Percentiles rank a stretch among this genome's conserved stretches.
Evolutionary conservation across 768 basidiomycete genomes (phyloP).

Genomic region (Boletus patriciae): DNA sequence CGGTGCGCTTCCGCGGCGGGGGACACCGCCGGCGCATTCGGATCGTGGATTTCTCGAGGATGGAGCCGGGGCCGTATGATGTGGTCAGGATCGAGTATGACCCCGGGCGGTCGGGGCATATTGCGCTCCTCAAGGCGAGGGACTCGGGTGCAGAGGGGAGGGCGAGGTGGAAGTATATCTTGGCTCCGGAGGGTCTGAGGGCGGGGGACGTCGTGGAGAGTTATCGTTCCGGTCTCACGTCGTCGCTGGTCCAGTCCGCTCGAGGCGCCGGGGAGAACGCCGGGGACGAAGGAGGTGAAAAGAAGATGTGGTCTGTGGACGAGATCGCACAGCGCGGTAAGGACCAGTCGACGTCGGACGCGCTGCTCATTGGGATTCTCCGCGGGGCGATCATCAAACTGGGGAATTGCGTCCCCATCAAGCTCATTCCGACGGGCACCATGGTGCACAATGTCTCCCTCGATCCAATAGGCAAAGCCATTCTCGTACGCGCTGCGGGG

Average conservation of each 20-base stretch:
- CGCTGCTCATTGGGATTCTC: conserved; percentile 80
- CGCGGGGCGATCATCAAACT: conserved; percentile 81
- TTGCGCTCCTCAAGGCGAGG: conserved; percentile 79
- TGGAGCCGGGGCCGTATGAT: conserved; percentile 78
- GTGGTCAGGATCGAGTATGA: conserved; percentile 97
- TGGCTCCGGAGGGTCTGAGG: conserved; percentile 86
- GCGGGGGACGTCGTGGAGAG: conserved; percentile 88
- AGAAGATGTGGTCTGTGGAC: conserved; percentile 18
- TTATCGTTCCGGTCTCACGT: conserved; percentile 79
- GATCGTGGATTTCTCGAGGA: conserved; percentile 79
- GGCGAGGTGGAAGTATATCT: conserved; percentile 83
- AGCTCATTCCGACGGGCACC: conserved; percentile 89
- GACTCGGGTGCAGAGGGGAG: conserved; percentile 50
- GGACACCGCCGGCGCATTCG: conserved; percentile 88
- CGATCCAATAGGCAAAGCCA: conserved; percentile 68
- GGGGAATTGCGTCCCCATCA: conserved; percentile 91
- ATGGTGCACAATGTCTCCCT: conserved; percentile 86
- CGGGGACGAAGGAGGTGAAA: not conserved
- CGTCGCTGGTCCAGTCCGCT: conserved; percentile 56
- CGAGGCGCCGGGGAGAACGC: conserved; percentile 21
- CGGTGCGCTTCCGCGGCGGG: conserved; percentile 86
- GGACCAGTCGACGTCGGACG: conserved; percentile 46
- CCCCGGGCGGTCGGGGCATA: conserved; percentile 90
- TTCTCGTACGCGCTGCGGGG: conserved; percentile 89
- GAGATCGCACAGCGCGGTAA: conserved; percentile 25